Evolutionary conservation across 1,284 basidiomycete species (phyloP), one percentile per base, ranked within the genome.

Genomic region (Trichosporon asahii): DNA sequence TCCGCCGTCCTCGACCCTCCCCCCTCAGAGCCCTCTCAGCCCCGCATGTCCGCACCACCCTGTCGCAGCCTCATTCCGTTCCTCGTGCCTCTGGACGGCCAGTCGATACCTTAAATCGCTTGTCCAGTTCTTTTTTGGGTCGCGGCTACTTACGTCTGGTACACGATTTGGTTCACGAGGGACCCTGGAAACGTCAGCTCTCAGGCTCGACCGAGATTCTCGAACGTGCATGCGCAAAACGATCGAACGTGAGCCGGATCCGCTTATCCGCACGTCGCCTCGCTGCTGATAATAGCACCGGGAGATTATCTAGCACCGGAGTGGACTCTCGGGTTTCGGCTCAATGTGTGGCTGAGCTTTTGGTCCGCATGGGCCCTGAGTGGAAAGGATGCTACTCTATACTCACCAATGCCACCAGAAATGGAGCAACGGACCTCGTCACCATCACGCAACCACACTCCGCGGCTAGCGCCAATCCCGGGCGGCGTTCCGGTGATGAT

Each of bases 401-500:
- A 71, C 70, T 65, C 66, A 74, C 74, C 75, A 11, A 80, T 70
- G 2, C 77, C 76, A 35, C 74, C 67, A 12, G 76, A 75, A 53
- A 77, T 77, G 44, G 86, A 91, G 29, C 90, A 88, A 15, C 85
- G 85, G 73, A 92, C 87, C 53, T 88, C 86, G 75, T 95, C 94
- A 0, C 92, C 92, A 72, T 92, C 83, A 80, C 90, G 89, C 35
- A 95, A 85, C 78, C 88, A 91, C 11, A 90, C 69, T 0, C 89
- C 86, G 77, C 87, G 87, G 53, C 89, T 89, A 74, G 90, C 92
- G 0, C 93, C 93, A 35, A 94, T 91, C 27, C 91, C 83, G 1
- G 80, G 75, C 1, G 90, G 90, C 0, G 90, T 91, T 2, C 90
- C 90, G 64, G 92, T 94, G 76, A 93, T 86, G 77, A 94, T 90